These are phyloP conservation scores for Fusarium miscanthi DNA, from an alignment of 2,329 filamentous ascomycete species.

Conservation along the genomic window DNA sequence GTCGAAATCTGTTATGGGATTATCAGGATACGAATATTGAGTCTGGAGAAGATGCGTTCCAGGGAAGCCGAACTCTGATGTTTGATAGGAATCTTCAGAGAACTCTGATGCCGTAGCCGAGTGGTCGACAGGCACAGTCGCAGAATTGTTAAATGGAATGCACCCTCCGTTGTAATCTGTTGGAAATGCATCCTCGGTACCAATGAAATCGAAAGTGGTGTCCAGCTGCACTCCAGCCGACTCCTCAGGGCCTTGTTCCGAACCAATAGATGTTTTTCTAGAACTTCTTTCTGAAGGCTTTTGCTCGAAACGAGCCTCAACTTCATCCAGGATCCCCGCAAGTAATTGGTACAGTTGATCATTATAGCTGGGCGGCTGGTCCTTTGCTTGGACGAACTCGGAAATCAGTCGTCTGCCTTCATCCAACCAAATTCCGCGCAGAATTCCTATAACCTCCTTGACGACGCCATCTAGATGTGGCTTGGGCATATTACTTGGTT, in stretches of 20 bases:
- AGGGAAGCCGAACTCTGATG: background rate
- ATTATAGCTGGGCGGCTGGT: background rate
- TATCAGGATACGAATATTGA: fast-evolving
- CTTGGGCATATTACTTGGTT: fast-evolving
- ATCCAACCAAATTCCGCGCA: background rate
- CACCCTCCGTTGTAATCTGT: too few species aligned
- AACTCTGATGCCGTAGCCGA: background rate
- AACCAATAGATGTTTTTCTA: fast-evolving
- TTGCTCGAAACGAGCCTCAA: background rate
- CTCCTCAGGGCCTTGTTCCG: background rate
- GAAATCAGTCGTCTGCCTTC: fast-evolving
- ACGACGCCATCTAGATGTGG: fast-evolving
- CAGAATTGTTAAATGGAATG: too few species aligned
- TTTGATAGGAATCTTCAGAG: background rate
- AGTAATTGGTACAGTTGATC: background rate
- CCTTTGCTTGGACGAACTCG: fast-evolving
- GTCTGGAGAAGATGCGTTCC: background rate
- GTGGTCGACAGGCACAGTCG: too few species aligned
- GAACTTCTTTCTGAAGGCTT: fast-evolving
- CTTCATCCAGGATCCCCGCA: fast-evolving
- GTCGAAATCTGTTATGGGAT: fast-evolving
- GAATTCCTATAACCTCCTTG: background rate
- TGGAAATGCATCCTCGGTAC: too few species aligned
- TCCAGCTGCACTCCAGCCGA: background rate
- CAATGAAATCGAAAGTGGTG: too few species aligned